A percentile compares a stretch with the other conserved stretches of the same genome.
Evolutionary conservation across 108 stramenopile genomes (phyloP).

Genomic region (Poteriospumella lacustris): DNA sequence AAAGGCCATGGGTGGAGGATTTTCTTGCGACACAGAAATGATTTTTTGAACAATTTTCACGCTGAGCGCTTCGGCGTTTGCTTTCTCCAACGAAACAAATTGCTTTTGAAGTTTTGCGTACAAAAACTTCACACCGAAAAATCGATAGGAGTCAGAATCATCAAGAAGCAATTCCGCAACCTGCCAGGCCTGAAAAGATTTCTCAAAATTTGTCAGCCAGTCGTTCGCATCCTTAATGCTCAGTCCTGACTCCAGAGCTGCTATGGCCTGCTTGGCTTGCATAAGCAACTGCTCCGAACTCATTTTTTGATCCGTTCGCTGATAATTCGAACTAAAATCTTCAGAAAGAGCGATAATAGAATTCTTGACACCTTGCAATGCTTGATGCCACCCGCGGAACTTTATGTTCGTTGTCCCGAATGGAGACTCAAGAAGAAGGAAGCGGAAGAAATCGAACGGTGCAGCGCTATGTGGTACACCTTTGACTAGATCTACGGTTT

Average conservation of each 20-base stretch:
- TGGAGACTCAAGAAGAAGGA: too few relatives aligned
- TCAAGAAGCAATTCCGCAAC: background rate
- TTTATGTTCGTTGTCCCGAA: too few relatives aligned
- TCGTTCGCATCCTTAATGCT: background rate
- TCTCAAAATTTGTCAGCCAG: constrained; percentile 15
- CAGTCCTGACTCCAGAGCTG: background rate
- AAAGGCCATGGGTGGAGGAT: background rate
- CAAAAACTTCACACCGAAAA: constrained; percentile 23
- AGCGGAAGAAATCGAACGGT: too few relatives aligned
- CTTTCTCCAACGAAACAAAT: background rate
- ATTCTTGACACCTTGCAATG: too few relatives aligned
- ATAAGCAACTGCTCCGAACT: too few relatives aligned
- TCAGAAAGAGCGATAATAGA: too few relatives aligned
- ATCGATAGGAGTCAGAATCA: background rate
- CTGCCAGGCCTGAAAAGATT: background rate
- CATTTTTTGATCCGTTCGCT: too few relatives aligned
- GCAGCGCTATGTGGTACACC: too few relatives aligned
- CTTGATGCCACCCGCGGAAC: too few relatives aligned
- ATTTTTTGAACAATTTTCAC: background rate
- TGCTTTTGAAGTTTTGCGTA: constrained; percentile 3
- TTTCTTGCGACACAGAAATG: background rate
- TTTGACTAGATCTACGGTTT: too few relatives aligned
- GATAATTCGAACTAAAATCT: too few relatives aligned
- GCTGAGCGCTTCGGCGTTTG: background rate
- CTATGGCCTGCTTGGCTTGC: constrained; percentile 10